Base-by-base conservation (phyloP, 306 rosid genomes). In the Leucaena leucocephala region DNA sequence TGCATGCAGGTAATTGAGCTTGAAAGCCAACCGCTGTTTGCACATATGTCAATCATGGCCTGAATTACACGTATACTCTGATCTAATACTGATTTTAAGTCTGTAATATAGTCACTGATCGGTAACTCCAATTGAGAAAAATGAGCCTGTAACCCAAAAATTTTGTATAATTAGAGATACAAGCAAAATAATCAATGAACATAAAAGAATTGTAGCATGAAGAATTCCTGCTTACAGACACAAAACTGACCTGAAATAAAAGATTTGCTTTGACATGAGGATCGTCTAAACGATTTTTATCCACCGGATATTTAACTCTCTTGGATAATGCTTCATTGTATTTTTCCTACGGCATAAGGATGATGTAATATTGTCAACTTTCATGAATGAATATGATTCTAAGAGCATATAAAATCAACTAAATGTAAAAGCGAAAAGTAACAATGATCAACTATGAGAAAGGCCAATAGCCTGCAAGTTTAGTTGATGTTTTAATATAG, bases 21-120 rank as follows among this genome's bases (percentile, higher is more conserved):
- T 39, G 92, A 88, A 69, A 95, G 94, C 98, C 98, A 95, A 72
- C 98, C 98, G 35, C 97, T 92, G 78, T 95, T 95, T 70, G 98
- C 95, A 78, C 98, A 92, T 79, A 95, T 91, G 84, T 95, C 98
- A 82, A 92, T 95, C 98, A 95, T 92, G 77, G 98, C 98, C 94
- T 95, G 98, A 78, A 91, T 95, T 73, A 95, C 80, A 10, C 98
- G 95, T 74, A 95, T 95, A 78, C 98, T 95, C 85, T 95, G 98
- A 87, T 95, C 98, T 82, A 95, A 81, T 82, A 95, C 95, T 0
- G 98, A 92, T 86, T 95, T 95, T 82, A 95, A 88, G 86, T 95
- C 98, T 1, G 97, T 95, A 69, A 91, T 72, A 81, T 92, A 95
- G 88, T 94, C 98, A 72, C 92, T 92, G 88, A 94, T 91, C 49